These are phyloP conservation scores for Diaporthe ilicicola DNA, from an alignment of 2,329 filamentous ascomycete species.

Conservation along the genomic window DNA sequence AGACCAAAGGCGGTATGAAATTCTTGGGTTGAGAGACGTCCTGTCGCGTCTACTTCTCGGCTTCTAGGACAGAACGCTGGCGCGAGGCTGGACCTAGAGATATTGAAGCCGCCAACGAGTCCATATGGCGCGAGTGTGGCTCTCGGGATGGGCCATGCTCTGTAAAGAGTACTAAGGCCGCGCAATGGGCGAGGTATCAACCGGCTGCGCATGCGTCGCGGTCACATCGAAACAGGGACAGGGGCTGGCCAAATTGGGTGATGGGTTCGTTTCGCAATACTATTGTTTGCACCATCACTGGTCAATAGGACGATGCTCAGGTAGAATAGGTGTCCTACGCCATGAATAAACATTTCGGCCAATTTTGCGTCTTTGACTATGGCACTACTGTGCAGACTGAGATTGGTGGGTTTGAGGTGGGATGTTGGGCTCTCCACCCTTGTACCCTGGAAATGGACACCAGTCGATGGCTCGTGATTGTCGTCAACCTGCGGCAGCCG, in stretches of 20 bases:
- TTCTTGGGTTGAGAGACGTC: slow-evolving; percentile 59
- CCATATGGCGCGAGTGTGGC: neutral
- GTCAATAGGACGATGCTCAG: slow-evolving; percentile 1
- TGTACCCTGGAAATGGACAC: slow-evolving; percentile 12
- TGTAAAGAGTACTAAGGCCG: neutral
- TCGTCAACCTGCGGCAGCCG: slow-evolving; percentile 14
- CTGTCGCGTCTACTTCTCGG: neutral
- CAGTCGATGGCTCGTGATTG: neutral
- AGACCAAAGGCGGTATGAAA: slow-evolving; percentile 72
- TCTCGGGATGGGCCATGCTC: neutral
- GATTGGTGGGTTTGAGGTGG: slow-evolving; percentile 15
- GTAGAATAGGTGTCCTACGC: neutral
- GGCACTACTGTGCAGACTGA: neutral
- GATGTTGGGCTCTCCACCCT: slow-evolving; percentile 1
- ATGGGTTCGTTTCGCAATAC: neutral
- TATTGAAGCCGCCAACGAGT: neutral
- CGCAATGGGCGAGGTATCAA: neutral
- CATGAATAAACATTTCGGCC: slow-evolving; percentile 1
- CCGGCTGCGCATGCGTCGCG: neutral
- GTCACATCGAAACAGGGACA: neutral
- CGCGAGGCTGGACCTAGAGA: neutral
- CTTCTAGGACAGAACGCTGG: neutral
- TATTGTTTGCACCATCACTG: neutral
- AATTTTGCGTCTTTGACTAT: neutral
- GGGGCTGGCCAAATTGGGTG: neutral